These are phyloP conservation scores for Ampelocalamus luodianensis DNA, from an alignment of 176 grass and related monocot species.

Conservation along the genomic window DNA sequence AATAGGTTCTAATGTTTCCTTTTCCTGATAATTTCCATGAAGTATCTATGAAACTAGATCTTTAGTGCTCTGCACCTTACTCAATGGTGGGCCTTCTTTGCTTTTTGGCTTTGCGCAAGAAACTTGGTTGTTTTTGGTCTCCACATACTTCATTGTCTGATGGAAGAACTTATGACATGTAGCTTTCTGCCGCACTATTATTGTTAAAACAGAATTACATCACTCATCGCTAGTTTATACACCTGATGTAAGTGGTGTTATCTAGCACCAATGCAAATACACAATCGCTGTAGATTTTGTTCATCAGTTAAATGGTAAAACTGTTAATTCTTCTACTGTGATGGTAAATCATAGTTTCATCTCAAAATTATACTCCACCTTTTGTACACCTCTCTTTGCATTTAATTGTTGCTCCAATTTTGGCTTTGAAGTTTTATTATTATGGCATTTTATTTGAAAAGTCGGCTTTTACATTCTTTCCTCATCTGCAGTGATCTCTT, in stretches of 20 bases:
- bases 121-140: not conserved
- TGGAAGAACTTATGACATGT: not conserved
- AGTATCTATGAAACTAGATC: not conserved
- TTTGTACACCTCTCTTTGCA: not conserved
- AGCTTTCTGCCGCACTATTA: not conserved
- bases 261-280: not conserved
- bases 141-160: not conserved
- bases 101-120: not conserved
- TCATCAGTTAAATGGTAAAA: not conserved
- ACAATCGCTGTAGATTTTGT: not conserved
- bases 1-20: not conserved
- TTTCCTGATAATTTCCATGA: conserved; percentile 4
- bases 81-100: not conserved
- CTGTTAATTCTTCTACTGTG: conserved; percentile 16
- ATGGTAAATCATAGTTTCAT: not conserved
- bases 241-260: not conserved
- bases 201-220: not conserved
- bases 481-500: conserved; percentile 15
- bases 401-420: not conserved
- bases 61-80: not conserved
- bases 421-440: not conserved
- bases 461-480: not conserved
- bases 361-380: not conserved
- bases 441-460: conserved; percentile 18
- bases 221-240: not conserved